Conservation (phyloP, 1,139 yeast genomes). For the Geotrichum europaeum region DNA sequence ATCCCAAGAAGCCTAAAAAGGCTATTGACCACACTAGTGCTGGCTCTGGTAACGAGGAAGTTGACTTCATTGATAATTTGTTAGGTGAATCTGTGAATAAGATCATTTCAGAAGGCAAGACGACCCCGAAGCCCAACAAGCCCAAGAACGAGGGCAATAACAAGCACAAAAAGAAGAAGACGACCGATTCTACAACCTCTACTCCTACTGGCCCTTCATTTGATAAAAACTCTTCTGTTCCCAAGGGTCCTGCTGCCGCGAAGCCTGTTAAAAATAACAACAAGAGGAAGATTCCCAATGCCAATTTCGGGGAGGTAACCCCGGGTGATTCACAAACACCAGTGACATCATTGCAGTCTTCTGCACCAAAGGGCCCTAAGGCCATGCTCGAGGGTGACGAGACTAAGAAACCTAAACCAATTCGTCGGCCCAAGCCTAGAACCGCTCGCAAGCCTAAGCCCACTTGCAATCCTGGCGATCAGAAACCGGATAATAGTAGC, state of each 20-base stretch:
- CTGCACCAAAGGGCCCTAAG: background rate
- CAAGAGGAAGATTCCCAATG: background rate
- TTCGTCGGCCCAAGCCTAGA: background rate
- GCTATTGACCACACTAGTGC: background rate
- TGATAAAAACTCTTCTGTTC: background rate
- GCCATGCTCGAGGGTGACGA: background rate
- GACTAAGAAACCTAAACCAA: background rate
- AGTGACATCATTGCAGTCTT: background rate
- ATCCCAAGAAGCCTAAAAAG: background rate
- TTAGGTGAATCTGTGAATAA: background rate
- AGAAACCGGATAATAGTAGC: background rate
- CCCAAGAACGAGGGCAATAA: background rate
- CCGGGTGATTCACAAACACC: background rate
- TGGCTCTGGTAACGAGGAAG: background rate
- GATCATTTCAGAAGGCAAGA: background rate
- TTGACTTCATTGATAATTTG: background rate
- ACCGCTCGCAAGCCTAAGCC: conserved; percentile 1
- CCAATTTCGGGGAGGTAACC: background rate
- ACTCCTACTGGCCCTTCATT: background rate
- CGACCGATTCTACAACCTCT: background rate
- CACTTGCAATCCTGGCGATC: background rate
- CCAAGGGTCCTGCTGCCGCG: background rate
- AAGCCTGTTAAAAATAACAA: background rate
- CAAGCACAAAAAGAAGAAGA: background rate
- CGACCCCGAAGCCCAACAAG: background rate